Base-by-base conservation (phyloP, 371 early-diverging fungal genomes). In the Amoeboaphelidium occidentale region DNA sequence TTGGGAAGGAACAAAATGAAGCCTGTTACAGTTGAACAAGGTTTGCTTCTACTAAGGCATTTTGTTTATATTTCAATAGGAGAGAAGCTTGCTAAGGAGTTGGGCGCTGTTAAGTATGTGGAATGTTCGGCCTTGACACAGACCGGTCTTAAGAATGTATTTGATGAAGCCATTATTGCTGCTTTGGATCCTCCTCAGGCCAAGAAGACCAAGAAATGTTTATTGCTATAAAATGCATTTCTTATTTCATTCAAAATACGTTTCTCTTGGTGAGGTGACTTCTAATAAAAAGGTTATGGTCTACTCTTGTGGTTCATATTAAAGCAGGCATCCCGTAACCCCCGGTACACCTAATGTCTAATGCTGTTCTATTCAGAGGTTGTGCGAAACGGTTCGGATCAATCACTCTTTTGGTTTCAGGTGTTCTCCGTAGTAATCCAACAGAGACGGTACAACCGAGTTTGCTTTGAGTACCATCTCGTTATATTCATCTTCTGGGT, bases 161-260 rank as follows among this genome's bases (percentile, higher is more conserved):
- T 94, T 72, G 94, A 91, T 61, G 92, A 94, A 63, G 94, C 94
- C 4, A 92, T 94, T 57, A 86, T 92, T 25, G 96, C 92, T n/a
- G 96, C 92, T 26, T 62, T 94, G 53, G 90, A 88, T 55, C 92
- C 94, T 25, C 92, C 90, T 23, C 68, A 70, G 22, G 66, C 17
- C 14, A 59, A 74, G 53, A 78, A 76, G 67, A 77, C 39, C 10
- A 32, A 32, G 39, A 32, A 32, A 32, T 32, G 39, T 17, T 32
- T 32, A 17, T 10, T 32, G 17, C 39, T 32, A 10, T 32, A 17
- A 32, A 10, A 10, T 32, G 39, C n/a, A n/a, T n/a, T n/a, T n/a
- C n/a, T n/a, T n/a, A n/a, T n/a, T n/a, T n/a, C n/a, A n/a, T n/a
- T n/a, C n/a, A n/a, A n/a, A n/a, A n/a, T n/a, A n/a, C n/a, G n/a